Evolutionary conservation across 2,329 filamentous ascomycete species (phyloP).

Genomic region (Calonectria honghensis): DNA sequence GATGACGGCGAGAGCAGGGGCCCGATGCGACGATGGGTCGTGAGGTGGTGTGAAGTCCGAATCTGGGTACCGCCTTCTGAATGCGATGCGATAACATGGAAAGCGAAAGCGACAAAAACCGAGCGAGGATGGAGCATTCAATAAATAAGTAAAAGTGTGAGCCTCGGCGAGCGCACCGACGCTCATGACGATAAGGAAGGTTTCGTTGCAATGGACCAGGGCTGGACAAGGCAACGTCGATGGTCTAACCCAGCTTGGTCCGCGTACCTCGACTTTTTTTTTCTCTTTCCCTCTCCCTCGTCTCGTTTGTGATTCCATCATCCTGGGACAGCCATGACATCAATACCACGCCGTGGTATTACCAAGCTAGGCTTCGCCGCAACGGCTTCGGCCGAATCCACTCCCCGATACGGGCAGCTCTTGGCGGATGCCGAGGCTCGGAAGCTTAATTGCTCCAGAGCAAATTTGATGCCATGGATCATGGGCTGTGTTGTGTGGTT

Average conservation of each 20-base stretch:
- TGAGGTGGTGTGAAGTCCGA: slow-evolving; percentile 12
- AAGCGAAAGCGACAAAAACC: not conserved
- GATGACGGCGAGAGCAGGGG: slow-evolving; percentile 8
- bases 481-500: not conserved
- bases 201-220: slow-evolving; percentile 12
- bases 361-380: slow-evolving; percentile 9
- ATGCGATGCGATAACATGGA: slow-evolving; percentile 3
- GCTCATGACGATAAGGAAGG: slow-evolving; percentile 10
- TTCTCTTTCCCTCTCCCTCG: not conserved
- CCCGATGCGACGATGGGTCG: not conserved
- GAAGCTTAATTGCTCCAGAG: slow-evolving; percentile 31
- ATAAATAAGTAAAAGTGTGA: slow-evolving; percentile 11
- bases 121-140: slow-evolving; percentile 28
- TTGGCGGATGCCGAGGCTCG: slow-evolving; percentile 28
- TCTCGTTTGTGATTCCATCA: not conserved
- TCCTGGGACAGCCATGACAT: slow-evolving; percentile 25
- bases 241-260: not conserved
- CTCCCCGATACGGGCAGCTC: not conserved
- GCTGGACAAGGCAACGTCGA: not conserved
- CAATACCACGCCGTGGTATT: slow-evolving; percentile 27
- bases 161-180: slow-evolving; percentile 38
- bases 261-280: not conserved
- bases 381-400: slow-evolving; percentile 34
- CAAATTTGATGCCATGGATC: slow-evolving; percentile 4
- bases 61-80: not conserved